Base-by-base conservation (phyloP, 2,329 filamentous ascomycete species). In the Scytalidium sp. region DNA sequence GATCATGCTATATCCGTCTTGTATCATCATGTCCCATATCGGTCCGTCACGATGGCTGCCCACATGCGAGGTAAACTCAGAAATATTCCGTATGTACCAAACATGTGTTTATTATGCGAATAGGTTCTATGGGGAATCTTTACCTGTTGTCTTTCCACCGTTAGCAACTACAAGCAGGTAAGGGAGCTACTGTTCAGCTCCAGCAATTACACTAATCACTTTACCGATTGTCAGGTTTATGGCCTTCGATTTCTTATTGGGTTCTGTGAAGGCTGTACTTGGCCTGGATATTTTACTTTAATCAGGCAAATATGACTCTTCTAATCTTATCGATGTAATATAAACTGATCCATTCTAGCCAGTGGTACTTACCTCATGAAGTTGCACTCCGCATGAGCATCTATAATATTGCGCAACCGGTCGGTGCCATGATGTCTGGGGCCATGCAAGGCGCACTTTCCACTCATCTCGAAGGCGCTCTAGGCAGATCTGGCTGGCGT, bases 231-330 rank as follows among this genome's bases (percentile, higher is more conserved):
- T n/a, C n/a, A 47, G 25, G 45, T 47, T 20, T 47, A 47, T 40
- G 57, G 60, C 5, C 54, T 64, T 22, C 46, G 61, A 32, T 58
- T 61, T 4, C 61, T 64, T 41, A 43, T 62, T 2, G 60, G 61
- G 5, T 51, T 60, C 3, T 47, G 45, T 36, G 45, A 47, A 23
- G 41, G 45, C 23, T 20, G 20, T 27, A 69, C 70, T 3, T 73
- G 70, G 70, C 70, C 70, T 0, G 70, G 69, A 3, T 72, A 72
- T 67, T 72, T 72, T 65, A 72, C 69, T 0, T 54, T 72, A 4
- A 65, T 72, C 32, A 72, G 66, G n/a, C n/a, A n/a, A n/a, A n/a
- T n/a, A n/a, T n/a, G n/a, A n/a, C n/a, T n/a, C n/a, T n/a, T n/a
- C n/a, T n/a, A n/a, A n/a, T n/a, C n/a, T n/a, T n/a, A n/a, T n/a